Evolutionary conservation across 108 stramenopile genomes (phyloP), one percentile per base, ranked within the genome.

Genomic region (Cafeteria roenbergensis): DNA sequence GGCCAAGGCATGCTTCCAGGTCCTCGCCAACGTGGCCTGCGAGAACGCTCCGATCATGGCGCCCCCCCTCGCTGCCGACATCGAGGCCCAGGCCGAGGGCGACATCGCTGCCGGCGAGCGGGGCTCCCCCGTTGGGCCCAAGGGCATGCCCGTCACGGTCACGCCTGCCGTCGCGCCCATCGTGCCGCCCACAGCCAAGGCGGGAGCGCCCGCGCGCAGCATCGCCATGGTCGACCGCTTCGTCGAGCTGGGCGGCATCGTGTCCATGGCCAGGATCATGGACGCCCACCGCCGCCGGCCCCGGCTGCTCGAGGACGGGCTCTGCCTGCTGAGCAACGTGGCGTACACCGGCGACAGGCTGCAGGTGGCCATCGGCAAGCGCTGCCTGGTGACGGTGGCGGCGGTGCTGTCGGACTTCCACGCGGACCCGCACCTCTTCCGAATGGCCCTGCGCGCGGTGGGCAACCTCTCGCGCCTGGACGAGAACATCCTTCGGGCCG

Each of bases 401-500:
- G 17, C 4, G 9, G 63, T 63, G 33, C n/a, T 50, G 0, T 30
- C 27, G 21, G 6, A 12, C 22, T 65, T 67, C 48, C 27, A 37
- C 34, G 8, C 1, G 4, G 68, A 69, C 53, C 4, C 32, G 48
- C 48, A 54, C 27, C 55, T 69, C 17, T 69, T 69, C 68, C 32
- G 34, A 30, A 26, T 36, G 50, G 68, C 68, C 34, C 62, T 69
- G 36, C 68, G 68, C 34, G 68, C 63, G 31, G 14, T 69, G 20
- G 68, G 68, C 22, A 69, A 69, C 62, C 3, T 64, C 51, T 65
- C 61, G 51, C 32, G 36, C 0, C 21, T 36, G 9, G 68, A 69
- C 62, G 68, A 69, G 61, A 69, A 69, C 42, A 69, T 69, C 29
- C 26, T 62, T 1, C 30, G 62, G 22, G 61, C 65, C 12, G 68